A percentile compares a stretch with the other conserved stretches of the same genome.
Conservation (phyloP, 73 alveolate species). For the Breviolum minutum region DNA sequence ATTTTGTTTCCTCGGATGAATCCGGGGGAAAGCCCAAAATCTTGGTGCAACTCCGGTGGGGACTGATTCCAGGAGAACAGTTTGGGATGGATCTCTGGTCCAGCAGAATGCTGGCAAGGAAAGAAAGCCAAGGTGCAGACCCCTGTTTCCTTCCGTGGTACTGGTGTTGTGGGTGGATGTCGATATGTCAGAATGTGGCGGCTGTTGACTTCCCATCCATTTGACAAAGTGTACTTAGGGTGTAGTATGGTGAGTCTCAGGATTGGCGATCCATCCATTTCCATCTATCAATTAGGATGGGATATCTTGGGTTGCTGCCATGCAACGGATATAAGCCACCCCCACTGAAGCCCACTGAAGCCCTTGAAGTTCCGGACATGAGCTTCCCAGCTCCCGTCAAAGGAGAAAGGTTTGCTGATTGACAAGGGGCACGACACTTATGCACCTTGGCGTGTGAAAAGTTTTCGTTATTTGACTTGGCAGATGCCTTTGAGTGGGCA, state of each 20-base stretch:
- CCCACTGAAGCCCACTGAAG: not conserved
- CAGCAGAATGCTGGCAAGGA: slow-evolving; percentile 57
- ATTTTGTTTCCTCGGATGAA: too few species aligned
- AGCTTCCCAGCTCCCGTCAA: not conserved
- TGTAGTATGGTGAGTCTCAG: not conserved
- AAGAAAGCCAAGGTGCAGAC: not conserved
- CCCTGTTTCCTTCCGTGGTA: not conserved
- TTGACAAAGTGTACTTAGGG: not conserved
- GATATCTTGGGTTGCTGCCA: not conserved
- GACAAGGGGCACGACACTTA: slow-evolving; percentile 75
- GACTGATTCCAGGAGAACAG: slow-evolving; percentile 12
- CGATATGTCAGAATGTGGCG: not conserved
- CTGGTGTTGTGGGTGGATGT: not conserved
- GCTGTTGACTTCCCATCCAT: not conserved
- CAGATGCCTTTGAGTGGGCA: too few species aligned
- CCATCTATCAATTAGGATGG: not conserved
- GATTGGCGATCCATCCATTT: not conserved
- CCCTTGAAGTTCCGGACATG: too few species aligned
- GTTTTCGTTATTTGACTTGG: too few species aligned
- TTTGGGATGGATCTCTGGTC: slow-evolving; percentile 63
- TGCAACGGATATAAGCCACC: too few species aligned
- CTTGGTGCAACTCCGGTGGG: too few species aligned
- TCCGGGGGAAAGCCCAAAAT: not conserved
- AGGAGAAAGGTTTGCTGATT: slow-evolving; percentile 49
- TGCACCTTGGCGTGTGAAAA: not conserved